phyloP scores from a whole-genome alignment of 2,329 filamentous ascomycete species.

The Furcasterigmium sp. region DNA sequence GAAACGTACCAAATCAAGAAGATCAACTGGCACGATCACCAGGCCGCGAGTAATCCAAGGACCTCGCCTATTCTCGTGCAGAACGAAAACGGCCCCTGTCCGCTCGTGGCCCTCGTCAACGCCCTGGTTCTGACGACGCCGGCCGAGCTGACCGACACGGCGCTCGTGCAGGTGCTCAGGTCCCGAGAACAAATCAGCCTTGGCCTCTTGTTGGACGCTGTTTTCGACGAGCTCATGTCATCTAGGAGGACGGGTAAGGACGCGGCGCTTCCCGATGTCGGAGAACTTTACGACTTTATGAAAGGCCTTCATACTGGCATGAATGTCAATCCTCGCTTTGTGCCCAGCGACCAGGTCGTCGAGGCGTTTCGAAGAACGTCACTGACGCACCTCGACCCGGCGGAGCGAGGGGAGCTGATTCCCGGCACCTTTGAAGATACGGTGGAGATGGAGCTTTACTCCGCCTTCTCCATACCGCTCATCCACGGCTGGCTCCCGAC shows the following conservation, averaged over 20 bases:
- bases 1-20: conserved; percentile 95
- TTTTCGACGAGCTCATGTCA: conserved; percentile 91
- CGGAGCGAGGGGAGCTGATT: conserved; percentile 40
- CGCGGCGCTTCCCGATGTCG: conserved; percentile 72
- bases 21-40: conserved; percentile 74
- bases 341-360: conserved; percentile 49
- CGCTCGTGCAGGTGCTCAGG: conserved; percentile 70
- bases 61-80: conserved; percentile 87
- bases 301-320: conserved; percentile 90
- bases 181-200: conserved; percentile 85
- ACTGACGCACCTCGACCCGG: conserved; percentile 45
- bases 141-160: conserved; percentile 54
- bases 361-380: conserved; percentile 45
- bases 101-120: conserved; percentile 87
- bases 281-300: conserved; percentile 82
- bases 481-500: conserved; percentile 90
- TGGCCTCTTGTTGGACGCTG: conserved; percentile 76
- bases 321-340: conserved; percentile 93
- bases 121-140: conserved; percentile 81
- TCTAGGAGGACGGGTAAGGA: conserved; percentile 59
- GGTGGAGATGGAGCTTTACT: conserved; percentile 82
- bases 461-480: conserved; percentile 80
- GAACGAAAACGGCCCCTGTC: conserved; percentile 92
- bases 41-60: conserved; percentile 54
- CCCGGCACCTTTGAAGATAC: conserved; percentile 83